A percentile compares a stretch with the other conserved stretches of the same genome.
Evolutionary conservation across 257 asterid species (phyloP).

Genomic region (Lycium barbarum): DNA sequence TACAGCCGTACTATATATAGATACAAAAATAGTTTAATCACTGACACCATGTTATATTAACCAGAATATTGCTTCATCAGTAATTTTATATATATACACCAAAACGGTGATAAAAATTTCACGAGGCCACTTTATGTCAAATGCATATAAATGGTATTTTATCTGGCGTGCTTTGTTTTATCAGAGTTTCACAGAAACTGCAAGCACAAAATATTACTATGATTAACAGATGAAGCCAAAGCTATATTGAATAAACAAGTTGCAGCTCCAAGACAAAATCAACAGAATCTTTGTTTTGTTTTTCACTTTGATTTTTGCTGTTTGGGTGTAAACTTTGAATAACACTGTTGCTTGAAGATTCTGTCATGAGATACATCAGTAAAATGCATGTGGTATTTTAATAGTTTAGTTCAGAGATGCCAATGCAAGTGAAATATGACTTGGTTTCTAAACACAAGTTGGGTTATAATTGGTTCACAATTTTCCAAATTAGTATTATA

Average conservation of each 20-base stretch:
- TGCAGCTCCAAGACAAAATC: slow-evolving; percentile 41
- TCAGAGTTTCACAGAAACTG: background rate
- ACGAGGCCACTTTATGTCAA: background rate
- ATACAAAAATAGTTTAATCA: background rate
- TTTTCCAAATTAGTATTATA: background rate
- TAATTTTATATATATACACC: background rate
- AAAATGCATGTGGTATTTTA: slow-evolving; percentile 18
- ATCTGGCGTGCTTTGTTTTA: slow-evolving; percentile 9
- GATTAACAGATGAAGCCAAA: background rate
- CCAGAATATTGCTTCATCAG: slow-evolving; percentile 3
- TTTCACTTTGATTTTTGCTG: slow-evolving; percentile 36
- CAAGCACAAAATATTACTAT: background rate
- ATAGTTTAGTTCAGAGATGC: slow-evolving; percentile 20
- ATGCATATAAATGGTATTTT: background rate
- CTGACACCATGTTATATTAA: slow-evolving; percentile 26
- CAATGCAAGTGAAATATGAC: slow-evolving; percentile 25
- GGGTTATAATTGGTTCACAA: slow-evolving; percentile 17
- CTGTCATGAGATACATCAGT: slow-evolving; percentile 22
- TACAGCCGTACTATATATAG: background rate
- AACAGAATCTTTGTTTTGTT: slow-evolving; percentile 61
- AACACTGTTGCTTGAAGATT: background rate
- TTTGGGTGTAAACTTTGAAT: slow-evolving; percentile 27
- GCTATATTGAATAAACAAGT: background rate
- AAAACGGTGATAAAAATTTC: background rate
- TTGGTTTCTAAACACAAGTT: slow-evolving; percentile 29